phyloP scores from a whole-genome alignment of 176 grass and related monocot species.

The Poa annua region DNA sequence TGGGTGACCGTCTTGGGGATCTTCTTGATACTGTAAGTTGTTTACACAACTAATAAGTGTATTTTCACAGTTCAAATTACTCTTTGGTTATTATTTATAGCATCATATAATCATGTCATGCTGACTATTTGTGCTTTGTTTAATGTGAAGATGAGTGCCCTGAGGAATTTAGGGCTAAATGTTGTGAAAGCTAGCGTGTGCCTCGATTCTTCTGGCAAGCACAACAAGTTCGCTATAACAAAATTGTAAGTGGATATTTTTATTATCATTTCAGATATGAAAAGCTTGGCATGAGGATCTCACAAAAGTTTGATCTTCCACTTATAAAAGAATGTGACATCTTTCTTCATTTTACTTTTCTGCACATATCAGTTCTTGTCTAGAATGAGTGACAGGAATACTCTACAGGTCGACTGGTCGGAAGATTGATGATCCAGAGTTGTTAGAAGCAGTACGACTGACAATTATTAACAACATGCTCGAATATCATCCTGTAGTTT shows the following conservation, averaged over 20 bases:
- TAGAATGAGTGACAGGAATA: slow-evolving; percentile 65
- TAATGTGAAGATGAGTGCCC: slow-evolving; percentile 73
- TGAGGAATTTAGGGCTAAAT: slow-evolving; percentile 91
- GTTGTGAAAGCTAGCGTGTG: slow-evolving; percentile 92
- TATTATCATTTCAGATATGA: slow-evolving; percentile 32
- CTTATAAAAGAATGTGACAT: slow-evolving; percentile 40
- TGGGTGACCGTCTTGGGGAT: slow-evolving; percentile 95
- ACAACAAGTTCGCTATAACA: slow-evolving; percentile 84
- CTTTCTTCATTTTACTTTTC: slow-evolving; percentile 47
- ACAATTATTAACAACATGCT: slow-evolving; percentile 98
- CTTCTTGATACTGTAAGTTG: slow-evolving; percentile 94
- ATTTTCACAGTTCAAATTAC: background rate
- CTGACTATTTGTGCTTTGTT: slow-evolving; percentile 41
- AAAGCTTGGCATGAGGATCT: slow-evolving; percentile 35
- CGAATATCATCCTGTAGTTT: slow-evolving; percentile 89
- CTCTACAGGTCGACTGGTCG: slow-evolving; percentile 89
- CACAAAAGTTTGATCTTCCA: slow-evolving; percentile 37
- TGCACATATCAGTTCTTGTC: slow-evolving; percentile 54
- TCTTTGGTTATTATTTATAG: slow-evolving; percentile 14
- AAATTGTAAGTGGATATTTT: slow-evolving; percentile 70
- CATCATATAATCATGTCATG: slow-evolving; percentile 14
- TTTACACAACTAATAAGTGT: slow-evolving; percentile 32
- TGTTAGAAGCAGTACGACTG: slow-evolving; percentile 90
- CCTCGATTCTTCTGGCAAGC: slow-evolving; percentile 92
- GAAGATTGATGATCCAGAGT: slow-evolving; percentile 92